phyloP scores from a whole-genome alignment of 768 basidiomycete species.

The Coprinopsis cinerea region DNA sequence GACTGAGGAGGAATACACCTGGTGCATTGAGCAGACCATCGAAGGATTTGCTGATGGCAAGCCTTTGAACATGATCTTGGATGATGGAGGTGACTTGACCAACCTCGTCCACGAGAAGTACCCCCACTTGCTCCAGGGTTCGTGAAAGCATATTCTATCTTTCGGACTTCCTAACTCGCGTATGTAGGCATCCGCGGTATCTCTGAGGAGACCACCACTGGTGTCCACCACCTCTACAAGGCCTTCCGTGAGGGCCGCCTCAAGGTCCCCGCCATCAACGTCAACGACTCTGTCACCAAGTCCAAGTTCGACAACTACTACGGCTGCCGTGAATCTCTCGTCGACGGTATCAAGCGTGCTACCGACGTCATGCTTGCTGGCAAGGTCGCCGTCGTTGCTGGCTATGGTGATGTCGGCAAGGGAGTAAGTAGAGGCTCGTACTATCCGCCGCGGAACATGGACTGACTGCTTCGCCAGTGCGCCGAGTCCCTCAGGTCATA shows the following conservation, averaged over 20 bases:
- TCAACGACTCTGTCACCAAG: conserved; percentile 99
- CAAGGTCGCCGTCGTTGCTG: conserved; percentile 98
- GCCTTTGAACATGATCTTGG: conserved; percentile 96
- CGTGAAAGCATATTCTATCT: conserved; percentile 9
- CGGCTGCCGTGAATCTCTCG: conserved; percentile 98
- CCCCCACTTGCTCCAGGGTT: conserved; percentile 81
- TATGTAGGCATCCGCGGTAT: conserved; percentile 77
- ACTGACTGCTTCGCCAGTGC: conserved; percentile 49
- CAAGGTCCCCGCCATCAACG: conserved; percentile 98
- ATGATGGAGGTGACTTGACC: conserved; percentile 98
- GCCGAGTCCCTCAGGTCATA: conserved; percentile 97
- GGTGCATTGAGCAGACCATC: conserved; percentile 97
- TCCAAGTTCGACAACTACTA: conserved; percentile 99
- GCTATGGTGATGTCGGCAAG: conserved; percentile 98
- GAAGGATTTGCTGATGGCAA: conserved; percentile 80
- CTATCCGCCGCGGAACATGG: not conserved
- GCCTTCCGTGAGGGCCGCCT: conserved; percentile 92
- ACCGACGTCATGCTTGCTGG: conserved; percentile 99
- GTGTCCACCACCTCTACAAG: conserved; percentile 99
- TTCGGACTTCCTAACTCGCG: conserved; percentile 8
- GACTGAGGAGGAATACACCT: conserved; percentile 96
- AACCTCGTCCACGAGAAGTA: conserved; percentile 93
- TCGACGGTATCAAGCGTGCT: conserved; percentile 99
- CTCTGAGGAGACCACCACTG: conserved; percentile 99
- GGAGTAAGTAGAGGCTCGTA: conserved; percentile 58